Base-by-base conservation (phyloP, 176 grass and related monocot species). In the Oryza australiensis region DNA sequence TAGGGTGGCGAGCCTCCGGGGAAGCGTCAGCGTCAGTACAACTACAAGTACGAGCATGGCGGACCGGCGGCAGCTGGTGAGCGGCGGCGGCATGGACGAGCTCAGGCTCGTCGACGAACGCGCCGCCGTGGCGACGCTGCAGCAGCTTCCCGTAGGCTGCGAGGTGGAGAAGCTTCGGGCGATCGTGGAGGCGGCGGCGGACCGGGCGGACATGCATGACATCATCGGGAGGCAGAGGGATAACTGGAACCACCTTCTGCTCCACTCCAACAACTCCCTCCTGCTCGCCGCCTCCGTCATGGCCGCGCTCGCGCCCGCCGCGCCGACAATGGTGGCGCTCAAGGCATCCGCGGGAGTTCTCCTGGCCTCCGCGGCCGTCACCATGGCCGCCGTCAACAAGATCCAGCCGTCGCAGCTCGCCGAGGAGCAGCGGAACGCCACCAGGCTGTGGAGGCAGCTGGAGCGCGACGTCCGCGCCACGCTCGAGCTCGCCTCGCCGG, bases 231-330 rank as follows among this genome's bases (percentile, higher is more conserved):
- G 24, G 26, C 92, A 91, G 86, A n/a, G 86, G 12, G 84, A 94
- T 27, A 87, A 87, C 86, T 94, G 92, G 92, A 94, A 94, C 83
- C 92, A 89, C 76, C 92, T 91, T 46, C 79, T 94, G 62, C 86
- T 90, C 38, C 86, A 86, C 72, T 84, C 92, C 49, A 80, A 78
- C 83, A 94, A 94, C 80, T 78, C 86, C 38, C 76, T 94, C 40
- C 14, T 75, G 18, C 88, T 94, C 51, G 9, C 86, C 1, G 92
- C 83, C 2, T 84, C 88, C 37, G 8, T 71, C 22, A 78, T 89
- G 86, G 72, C 86, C 2, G 86, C 82, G 42, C 64, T 94, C 16
- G 79, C 88, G 4, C 84, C 88, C 0, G 37, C 72, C 9, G 11
- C 80, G 3, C 32, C 90, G 5, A 8, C 7, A 5, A 1, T 37